Base-by-base conservation (phyloP, 176 grass and related monocot species). In the Zizania latifolia region DNA sequence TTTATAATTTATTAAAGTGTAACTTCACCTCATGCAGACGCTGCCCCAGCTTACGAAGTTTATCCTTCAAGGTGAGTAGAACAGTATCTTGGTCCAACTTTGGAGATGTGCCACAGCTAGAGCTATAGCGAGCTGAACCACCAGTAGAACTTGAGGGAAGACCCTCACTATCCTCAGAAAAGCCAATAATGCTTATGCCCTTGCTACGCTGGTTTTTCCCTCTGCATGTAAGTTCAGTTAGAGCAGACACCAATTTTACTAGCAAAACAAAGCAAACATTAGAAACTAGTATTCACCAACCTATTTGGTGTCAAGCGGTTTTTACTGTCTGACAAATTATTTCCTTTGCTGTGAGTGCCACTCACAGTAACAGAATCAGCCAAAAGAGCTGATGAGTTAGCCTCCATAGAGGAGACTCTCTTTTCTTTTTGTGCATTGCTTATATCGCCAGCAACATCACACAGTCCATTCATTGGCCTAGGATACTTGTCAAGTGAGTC, bases 171-270 rank as follows among this genome's bases (percentile, higher is more conserved):
- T 81, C 87, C 29, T 82, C 51, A 0, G 32, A 19, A 68, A 56
- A 70, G 70, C 11, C 78, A 57, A 26, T 71, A 41, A 56, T 68
- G 43, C 59, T 94, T 70, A 65, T 58, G 62, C 62, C 85, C 88
- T 91, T 94, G 41, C 54, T 89, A 38, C 66, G 56, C 72, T 91
- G 92, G 76, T 65, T 86, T 85, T 86, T 94, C 2, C 82, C 85
- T 84, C 92, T 94, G 92, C 71, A 86, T n/a, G 81, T 13, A 83
- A 74, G 14, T 82, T 45, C 58, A 76, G 56, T 78, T 90, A 66
- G 30, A 58, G 21, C 70, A 80, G 23, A 74, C 5, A 33, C 5
- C 68, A 27, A 83, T 62, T 34, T 83, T 73, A 61, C 34, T 63
- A 55, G 19, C 46, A 68, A 22, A 61, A 72, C 70, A 55, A 45